Evolutionary conservation across 148 eudicot species (phyloP).

Genomic region (Pouteria glomerata): DNA sequence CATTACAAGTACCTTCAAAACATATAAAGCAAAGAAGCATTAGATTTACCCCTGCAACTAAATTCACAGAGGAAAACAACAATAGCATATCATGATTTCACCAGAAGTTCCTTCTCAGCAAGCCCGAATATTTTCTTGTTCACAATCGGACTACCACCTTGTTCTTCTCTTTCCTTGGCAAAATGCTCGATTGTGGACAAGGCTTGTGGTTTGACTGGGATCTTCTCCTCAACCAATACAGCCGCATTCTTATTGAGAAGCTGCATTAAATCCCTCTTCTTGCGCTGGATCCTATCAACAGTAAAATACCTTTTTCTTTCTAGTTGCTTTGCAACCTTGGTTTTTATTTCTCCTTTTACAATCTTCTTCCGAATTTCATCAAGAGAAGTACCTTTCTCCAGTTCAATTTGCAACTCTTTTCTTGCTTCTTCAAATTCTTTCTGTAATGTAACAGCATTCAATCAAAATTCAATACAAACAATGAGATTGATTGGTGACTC

Average conservation of each 20-base stretch:
- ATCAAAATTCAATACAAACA: constrained; percentile 3
- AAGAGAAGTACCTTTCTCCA: constrained; percentile 61
- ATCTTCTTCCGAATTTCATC: constrained; percentile 67
- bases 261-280: constrained; percentile 67
- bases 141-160: constrained; percentile 31
- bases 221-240: constrained; percentile 22
- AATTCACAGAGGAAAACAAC: neutral
- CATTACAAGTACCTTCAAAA: constrained; percentile 64
- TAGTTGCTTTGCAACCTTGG: constrained; percentile 63
- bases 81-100: constrained; percentile 29
- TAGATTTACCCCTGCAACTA: constrained; percentile 11
- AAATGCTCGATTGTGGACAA: constrained; percentile 58
- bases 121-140: constrained; percentile 56
- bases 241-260: constrained; percentile 48
- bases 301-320: constrained; percentile 39
- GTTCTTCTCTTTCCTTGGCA: constrained; percentile 49
- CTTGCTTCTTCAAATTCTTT: constrained; percentile 86
- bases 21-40: neutral
- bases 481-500: neutral
- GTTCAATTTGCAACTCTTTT: constrained; percentile 71
- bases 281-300: constrained; percentile 63
- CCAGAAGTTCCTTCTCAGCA: constrained; percentile 80
- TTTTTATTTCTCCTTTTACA: constrained; percentile 58
- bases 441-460: constrained; percentile 24
- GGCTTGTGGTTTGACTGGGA: constrained; percentile 36